A percentile compares a stretch with the other conserved stretches of the same genome.
These are phyloP conservation scores for Hyphopichia fennica DNA, from an alignment of 1,139 yeast species.

Conservation along the genomic window DNA sequence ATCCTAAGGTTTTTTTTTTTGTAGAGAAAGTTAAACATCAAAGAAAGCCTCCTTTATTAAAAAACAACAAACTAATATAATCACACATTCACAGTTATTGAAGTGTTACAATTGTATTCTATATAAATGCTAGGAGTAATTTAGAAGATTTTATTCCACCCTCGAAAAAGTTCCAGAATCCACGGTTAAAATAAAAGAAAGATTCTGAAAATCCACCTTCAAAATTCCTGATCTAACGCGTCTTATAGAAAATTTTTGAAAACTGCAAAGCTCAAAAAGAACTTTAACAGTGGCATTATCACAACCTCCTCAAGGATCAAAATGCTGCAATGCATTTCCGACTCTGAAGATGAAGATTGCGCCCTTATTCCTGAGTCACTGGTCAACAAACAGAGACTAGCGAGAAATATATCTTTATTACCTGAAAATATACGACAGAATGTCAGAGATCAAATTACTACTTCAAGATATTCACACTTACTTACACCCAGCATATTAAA, in stretches of 20 bases:
- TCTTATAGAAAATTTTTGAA: background rate
- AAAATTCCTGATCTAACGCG: background rate
- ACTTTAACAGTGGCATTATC: too few species aligned
- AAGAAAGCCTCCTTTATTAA: too few species aligned
- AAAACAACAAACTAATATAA: too few species aligned
- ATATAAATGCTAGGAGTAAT: too few species aligned
- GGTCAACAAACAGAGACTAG: background rate
- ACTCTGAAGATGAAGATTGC: conserved; percentile 5
- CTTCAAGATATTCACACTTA: background rate
- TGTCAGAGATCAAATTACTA: background rate
- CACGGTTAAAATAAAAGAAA: too few species aligned
- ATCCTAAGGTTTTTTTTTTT: too few species aligned
- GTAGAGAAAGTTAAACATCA: too few species aligned
- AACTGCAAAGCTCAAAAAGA: background rate
- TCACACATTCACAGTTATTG: too few species aligned
- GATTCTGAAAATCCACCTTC: background rate
- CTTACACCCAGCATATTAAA: background rate
- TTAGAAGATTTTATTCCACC: too few species aligned
- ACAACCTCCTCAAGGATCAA: background rate
- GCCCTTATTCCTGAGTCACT: background rate
- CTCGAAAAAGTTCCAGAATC: too few species aligned
- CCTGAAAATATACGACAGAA: conserved; percentile 1
- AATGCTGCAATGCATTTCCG: conserved; percentile 5
- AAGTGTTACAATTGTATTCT: too few species aligned
- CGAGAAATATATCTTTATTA: conserved; percentile 1